Percentiles rank a stretch among this genome's conserved stretches.
Evolutionary conservation across 176 grass and related monocot species (phyloP).

Genomic region (Musa itinerans): DNA sequence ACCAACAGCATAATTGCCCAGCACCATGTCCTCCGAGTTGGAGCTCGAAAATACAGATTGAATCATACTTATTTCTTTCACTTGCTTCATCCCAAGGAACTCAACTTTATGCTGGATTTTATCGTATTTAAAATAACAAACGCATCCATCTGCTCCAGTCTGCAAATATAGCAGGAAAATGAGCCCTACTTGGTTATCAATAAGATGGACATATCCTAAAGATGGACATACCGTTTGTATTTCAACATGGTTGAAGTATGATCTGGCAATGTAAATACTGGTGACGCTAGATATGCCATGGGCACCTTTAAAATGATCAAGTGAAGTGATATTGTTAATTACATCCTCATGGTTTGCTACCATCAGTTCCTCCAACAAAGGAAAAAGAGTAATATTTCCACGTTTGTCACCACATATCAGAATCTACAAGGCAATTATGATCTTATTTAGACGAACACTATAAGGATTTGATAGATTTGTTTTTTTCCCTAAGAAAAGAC

Average conservation of each 20-base stretch:
- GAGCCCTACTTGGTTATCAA: constrained; percentile 5
- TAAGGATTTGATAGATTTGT: not conserved
- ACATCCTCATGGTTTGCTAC: constrained; percentile 11
- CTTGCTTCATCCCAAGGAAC: constrained; percentile 85
- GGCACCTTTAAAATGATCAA: constrained; percentile 77
- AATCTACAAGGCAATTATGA: constrained; percentile 41
- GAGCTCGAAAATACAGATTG: constrained; percentile 44
- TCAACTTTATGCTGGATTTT: constrained; percentile 38
- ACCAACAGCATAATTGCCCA: constrained; percentile 59
- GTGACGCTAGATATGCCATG: constrained; percentile 94
- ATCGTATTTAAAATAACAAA: constrained; percentile 76
- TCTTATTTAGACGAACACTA: not conserved
- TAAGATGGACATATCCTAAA: not conserved
- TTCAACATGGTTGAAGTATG: constrained; percentile 36
- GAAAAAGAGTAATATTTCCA: constrained; percentile 70
- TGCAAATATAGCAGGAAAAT: constrained; percentile 29
- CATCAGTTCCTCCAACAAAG: constrained; percentile 39
- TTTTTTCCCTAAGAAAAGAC: too few species aligned
- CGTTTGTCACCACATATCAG: constrained; percentile 82
- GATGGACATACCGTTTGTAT: constrained; percentile 54
- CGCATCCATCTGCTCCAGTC: constrained; percentile 96
- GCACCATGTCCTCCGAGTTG: constrained; percentile 17
- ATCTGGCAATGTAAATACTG: constrained; percentile 49
- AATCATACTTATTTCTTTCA: constrained; percentile 81
- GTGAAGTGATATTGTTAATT: constrained; percentile 35